phyloP scores from a whole-genome alignment of 2,329 filamentous ascomycete species.

The Penicillium sp. region DNA sequence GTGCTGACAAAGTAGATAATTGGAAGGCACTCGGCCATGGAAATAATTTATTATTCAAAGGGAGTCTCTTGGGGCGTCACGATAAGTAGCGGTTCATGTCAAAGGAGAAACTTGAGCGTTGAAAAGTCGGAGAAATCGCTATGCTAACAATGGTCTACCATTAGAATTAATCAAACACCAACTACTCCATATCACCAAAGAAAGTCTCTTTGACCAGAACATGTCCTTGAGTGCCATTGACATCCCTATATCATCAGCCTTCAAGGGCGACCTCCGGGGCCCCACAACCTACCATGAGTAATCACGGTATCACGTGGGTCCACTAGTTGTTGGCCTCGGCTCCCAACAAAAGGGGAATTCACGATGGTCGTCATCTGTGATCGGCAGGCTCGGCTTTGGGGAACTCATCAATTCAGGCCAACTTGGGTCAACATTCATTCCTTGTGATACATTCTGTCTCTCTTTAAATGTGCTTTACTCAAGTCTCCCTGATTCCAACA shows the following conservation, averaged over 20 bases:
- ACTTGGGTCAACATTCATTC: background rate
- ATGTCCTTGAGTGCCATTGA: background rate
- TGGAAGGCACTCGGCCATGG: too few relatives aligned
- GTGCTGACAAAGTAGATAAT: too few relatives aligned
- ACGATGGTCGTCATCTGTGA: background rate
- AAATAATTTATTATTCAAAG: too few relatives aligned
- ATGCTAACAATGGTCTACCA: too few relatives aligned
- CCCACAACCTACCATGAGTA: background rate
- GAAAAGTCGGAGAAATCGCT: too few relatives aligned
- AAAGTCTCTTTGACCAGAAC: background rate
- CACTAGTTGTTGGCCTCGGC: background rate
- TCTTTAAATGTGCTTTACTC: background rate
- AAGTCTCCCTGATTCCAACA: background rate
- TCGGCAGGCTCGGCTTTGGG: background rate
- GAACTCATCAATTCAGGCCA: background rate
- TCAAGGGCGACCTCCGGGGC: background rate
- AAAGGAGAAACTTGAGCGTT: too few relatives aligned
- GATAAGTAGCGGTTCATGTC: too few relatives aligned
- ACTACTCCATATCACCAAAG: background rate
- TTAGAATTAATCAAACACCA: too few relatives aligned
- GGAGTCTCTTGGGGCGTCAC: too few relatives aligned
- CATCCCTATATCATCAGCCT: too few relatives aligned
- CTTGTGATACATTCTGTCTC: background rate
- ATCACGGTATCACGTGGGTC: background rate
- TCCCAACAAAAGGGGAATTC: slow-evolving; percentile 3